These are phyloP conservation scores for Mucuna pruriens DNA, from an alignment of 306 rosid species.

Conservation along the genomic window DNA sequence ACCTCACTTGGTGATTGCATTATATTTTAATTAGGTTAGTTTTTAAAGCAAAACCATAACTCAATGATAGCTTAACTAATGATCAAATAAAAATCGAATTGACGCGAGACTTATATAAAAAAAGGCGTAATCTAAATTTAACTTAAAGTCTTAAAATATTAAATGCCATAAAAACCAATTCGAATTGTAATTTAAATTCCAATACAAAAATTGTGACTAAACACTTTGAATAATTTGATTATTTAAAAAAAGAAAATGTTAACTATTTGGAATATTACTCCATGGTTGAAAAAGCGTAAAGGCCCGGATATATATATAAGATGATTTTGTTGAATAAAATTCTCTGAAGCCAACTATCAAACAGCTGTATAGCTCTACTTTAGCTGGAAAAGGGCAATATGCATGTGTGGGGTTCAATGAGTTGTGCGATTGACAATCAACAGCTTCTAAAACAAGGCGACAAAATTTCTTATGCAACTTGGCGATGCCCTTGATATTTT, in stretches of 20 bases:
- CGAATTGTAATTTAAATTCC: no score
- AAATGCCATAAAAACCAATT: no score
- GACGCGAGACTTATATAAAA: no score
- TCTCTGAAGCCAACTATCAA: slow-evolving; percentile 50
- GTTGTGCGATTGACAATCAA: slow-evolving; percentile 32
- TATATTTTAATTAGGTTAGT: no score
- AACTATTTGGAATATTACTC: neutral
- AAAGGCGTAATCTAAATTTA: no score
- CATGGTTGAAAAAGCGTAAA: neutral
- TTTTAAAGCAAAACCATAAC: neutral
- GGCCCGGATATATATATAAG: neutral
- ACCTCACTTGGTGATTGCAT: no score
- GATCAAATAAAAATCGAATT: neutral
- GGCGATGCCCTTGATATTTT: neutral
- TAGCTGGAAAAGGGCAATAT: slow-evolving; percentile 45
- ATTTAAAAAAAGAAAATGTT: neutral
- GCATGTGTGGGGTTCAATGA: slow-evolving; percentile 51
- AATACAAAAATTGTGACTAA: neutral
- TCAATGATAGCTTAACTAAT: neutral
- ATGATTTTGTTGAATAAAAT: slow-evolving; percentile 15
- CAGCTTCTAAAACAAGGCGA: slow-evolving; percentile 31
- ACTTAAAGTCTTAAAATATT: no score
- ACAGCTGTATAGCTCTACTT: slow-evolving; percentile 46
- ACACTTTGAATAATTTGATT: neutral
- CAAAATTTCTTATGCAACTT: slow-evolving; percentile 40